Evolutionary conservation across 768 basidiomycete species (phyloP), one percentile per base, ranked within the genome.

Genomic region (Sporobolomyces roseus): DNA sequence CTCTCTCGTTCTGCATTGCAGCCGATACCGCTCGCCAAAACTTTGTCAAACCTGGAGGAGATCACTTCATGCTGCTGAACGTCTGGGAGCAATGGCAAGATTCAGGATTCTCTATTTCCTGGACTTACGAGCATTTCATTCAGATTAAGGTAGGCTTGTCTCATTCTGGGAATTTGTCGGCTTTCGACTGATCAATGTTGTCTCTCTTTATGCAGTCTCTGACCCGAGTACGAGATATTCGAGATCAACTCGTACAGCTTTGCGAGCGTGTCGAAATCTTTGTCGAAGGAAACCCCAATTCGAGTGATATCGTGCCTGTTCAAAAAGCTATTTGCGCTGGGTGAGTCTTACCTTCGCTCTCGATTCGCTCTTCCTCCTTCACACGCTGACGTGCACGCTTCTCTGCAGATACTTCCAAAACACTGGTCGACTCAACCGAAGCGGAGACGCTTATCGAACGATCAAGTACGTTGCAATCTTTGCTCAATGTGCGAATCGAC

Each of bases 51-150:
- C 82, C 90, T 0, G 94, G 96, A 33, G 96, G 96, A 29, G 96
- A 99, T 76, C 96, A 98, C 80, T 99, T 98, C 77, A 98, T 94
- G 9, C 80, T 99, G 29, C 83, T 99, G 32, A 98, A 98, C 77
- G 91, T 98, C 17, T 98, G 93, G 89, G 93, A 97, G 78, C 93
- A 97, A 77, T 99, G 96, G 96, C 90, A 90, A 25, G 96, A 99
- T 71, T 91, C 93, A 29, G 92, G 92, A 76, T 98, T 93, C 77
- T 93, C 91, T 27, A 91, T 97, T 77, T 91, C 93, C 75, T 96
- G 75, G 80, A 93, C 91, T 76, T 96, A 93, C 77, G 93, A 94
- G 77, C 90, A 93, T 46, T 74, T 67, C 35, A 52, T 70, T 29
- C 69, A 74, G 63, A 61, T 73, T 65, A 73, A 73, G 55, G 59